Evolutionary conservation across 2,329 filamentous ascomycete species (phyloP).

Genomic region (Colletotrichum cuscutae): DNA sequence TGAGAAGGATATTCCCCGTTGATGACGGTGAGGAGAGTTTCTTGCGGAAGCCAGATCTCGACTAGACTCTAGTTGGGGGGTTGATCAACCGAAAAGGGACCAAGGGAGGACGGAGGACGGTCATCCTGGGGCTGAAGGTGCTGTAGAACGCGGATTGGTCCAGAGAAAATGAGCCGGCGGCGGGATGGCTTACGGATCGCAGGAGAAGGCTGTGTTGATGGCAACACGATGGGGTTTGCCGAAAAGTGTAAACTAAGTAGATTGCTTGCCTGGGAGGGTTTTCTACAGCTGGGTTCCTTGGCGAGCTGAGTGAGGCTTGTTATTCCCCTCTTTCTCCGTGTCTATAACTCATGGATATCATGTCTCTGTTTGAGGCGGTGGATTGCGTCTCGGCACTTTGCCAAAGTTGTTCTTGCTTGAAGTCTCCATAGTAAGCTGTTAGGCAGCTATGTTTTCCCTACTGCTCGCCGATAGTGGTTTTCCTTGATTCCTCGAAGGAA

Average conservation of each 20-base stretch:
- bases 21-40: background rate
- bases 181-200: background rate
- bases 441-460: background rate
- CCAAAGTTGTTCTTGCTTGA: too few species aligned
- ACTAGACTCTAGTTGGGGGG: background rate
- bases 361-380: background rate
- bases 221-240: background rate
- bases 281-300: background rate
- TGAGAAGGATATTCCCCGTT: background rate
- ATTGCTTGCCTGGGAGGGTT: background rate
- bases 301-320: background rate
- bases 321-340: background rate
- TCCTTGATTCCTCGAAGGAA: background rate
- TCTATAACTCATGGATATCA: background rate
- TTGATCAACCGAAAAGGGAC: background rate
- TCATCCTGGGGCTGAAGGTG: constrained; percentile 6
- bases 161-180: background rate
- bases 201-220: background rate
- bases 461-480: background rate
- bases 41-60: background rate
- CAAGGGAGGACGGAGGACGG: constrained; percentile 2
- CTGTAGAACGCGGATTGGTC: background rate
- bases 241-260: background rate
- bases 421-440: background rate
- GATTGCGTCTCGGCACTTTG: background rate